Base-by-base conservation (phyloP, 2,329 filamentous ascomycete genomes). In the Cercospora janseana region DNA sequence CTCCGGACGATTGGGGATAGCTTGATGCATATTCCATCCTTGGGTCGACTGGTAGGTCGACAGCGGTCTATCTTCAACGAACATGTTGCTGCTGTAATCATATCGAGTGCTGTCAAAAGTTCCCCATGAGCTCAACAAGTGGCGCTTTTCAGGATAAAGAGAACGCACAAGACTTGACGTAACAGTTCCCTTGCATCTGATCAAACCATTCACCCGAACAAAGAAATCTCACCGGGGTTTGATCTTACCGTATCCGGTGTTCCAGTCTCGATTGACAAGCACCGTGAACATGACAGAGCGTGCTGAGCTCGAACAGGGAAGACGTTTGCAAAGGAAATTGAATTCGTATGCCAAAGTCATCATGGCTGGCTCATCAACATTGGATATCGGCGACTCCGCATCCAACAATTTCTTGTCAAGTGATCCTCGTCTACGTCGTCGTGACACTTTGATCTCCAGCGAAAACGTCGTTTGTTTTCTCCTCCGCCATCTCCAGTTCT, bases 401-500 rank as follows among this genome's bases (percentile, higher is more conserved):
- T n/a, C n/a, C n/a, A n/a, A n/a, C n/a, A n/a, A n/a, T n/a, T n/a
- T n/a, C n/a, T n/a, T n/a, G n/a, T n/a, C n/a, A n/a, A n/a, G n/a
- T n/a, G n/a, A n/a, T n/a, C n/a, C n/a, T n/a, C n/a, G n/a, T n/a
- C n/a, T n/a, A 6, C 26, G 16, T 16, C n/a, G 8, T 21, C 18
- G 7, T 21, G 10, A 21, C 9, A 8, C 12, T 38, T 10, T 21
- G 15, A 38, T 18, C 34, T 20, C 18, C 34, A 38, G 20, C 35
- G 21, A n/a, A 20, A 16, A 15, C 16, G 12, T 13, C 32, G 15
- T 46, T 29, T 16, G 49, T 32, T n/a, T 21, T 43, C 10, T 50
- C 53, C 9, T 42, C 56, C 15, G 54, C 42, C 65, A 53, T 66
- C 47, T 70, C 69, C 2, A 75, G 66, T 54, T 75, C 73, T 37